Evolutionary conservation across 2,329 filamentous ascomycete genomes (phyloP).

Genomic region (Ophiostoma pallidulum): DNA sequence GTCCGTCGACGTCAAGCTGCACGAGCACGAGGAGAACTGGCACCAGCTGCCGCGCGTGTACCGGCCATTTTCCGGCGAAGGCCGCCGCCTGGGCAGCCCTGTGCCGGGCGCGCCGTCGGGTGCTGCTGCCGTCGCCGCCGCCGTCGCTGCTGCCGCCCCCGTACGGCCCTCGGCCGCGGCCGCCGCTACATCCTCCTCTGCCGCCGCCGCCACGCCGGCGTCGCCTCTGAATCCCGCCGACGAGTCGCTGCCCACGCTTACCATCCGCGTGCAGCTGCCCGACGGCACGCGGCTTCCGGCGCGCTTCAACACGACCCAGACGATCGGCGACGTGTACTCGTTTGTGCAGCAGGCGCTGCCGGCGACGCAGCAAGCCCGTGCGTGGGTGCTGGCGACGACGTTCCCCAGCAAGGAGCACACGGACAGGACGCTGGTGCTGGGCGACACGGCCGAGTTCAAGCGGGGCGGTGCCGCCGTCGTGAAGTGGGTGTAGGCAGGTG

Average conservation of each 20-base stretch:
- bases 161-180: slow-evolving; percentile 22
- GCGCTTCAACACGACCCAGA: slow-evolving; percentile 72
- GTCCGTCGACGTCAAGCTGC: slow-evolving; percentile 68
- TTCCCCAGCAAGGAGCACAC: slow-evolving; percentile 75
- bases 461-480: slow-evolving; percentile 56
- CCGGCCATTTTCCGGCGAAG: slow-evolving; percentile 63
- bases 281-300: slow-evolving; percentile 69
- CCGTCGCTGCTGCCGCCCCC: slow-evolving; percentile 14
- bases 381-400: slow-evolving; percentile 69
- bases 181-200: slow-evolving; percentile 21
- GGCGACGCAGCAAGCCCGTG: slow-evolving; percentile 41
- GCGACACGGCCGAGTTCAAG: slow-evolving; percentile 56
- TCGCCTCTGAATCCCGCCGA: slow-evolving; percentile 47
- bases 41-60: slow-evolving; percentile 63
- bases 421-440: slow-evolving; percentile 51
- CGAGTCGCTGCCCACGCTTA: slow-evolving; percentile 55
- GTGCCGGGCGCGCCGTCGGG: slow-evolving; percentile 49
- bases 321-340: slow-evolving; percentile 65
- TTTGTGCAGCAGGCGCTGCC: slow-evolving; percentile 60
- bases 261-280: slow-evolving; percentile 67
- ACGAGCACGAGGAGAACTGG: slow-evolving; percentile 68
- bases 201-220: slow-evolving; percentile 25
- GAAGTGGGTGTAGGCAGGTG: slow-evolving; percentile 37
- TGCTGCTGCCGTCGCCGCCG: slow-evolving; percentile 25
- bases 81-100: slow-evolving; percentile 66